Evolutionary conservation across 768 basidiomycete species (phyloP), one percentile per base, ranked within the genome.

Genomic region (Xanthoconium purpureum): DNA sequence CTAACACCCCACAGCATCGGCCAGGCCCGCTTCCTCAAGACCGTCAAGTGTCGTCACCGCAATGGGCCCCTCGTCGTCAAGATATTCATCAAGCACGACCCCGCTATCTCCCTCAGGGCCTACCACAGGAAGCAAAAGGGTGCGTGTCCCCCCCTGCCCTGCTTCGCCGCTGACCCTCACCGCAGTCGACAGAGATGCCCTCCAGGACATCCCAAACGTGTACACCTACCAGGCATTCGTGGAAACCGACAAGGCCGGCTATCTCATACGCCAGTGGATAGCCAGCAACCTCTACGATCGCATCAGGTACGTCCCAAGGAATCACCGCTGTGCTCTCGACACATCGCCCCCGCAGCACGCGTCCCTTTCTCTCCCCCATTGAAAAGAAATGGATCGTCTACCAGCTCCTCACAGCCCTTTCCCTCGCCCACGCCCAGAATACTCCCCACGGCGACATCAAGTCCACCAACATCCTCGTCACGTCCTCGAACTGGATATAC

Each of bases 371-470:
- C 39, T 88, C 85, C 58, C 71, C 79, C 58, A 81, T 98, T 24
- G 97, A 99, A 77, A 98, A 98, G 81, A 93, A 92, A 69, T 99
- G 96, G 97, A 93, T 98, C 56, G 87, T 89, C 0, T 99, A 94
- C 66, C 97, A 98, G 71, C 77, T 98, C 2, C 77, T 98, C 57
- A 87, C 84, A 29, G 92, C 88, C 3, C 79, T 99, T 40, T 82
- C 89, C 24, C 91, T 92, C 63, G 85, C 91, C 0, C 83, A 92
- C 28, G 84, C 85, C 52, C 85, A 88, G 48, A 91, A 95, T 75
- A 78, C 95, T n/a, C 83, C 95, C 3, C 97, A 99, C 72, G 97
- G 97, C 11, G 96, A 98, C 71, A 89, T 99, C 77, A 98, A 98
- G 73, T 93, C 93, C 5, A 92, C 95, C 72, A 99, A 99, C 70